Evolutionary conservation across 257 asterid genomes (phyloP), one percentile per base, ranked within the genome.

Genomic region (Plantago ovata): DNA sequence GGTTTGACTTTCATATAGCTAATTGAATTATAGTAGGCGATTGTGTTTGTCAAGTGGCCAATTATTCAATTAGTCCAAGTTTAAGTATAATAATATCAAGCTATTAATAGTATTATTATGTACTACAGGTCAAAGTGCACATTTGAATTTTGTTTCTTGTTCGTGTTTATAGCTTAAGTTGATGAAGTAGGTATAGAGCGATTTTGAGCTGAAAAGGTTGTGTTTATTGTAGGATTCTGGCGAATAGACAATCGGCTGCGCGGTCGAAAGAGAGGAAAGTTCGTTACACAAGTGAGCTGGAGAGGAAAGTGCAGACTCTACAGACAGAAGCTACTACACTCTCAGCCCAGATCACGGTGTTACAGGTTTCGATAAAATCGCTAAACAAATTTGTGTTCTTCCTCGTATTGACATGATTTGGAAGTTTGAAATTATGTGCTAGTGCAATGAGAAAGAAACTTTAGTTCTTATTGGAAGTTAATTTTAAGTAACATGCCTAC

Each of bases 171-270:
- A n/a, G n/a, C n/a, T n/a, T n/a, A n/a, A n/a, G n/a, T n/a, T n/a
- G n/a, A n/a, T n/a, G 46, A 38, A 32, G 41, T 51, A 44, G 47
- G 43, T 13, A 53, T 46, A 56, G 53, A 58, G 64, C 52, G 21
- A 64, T 40, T 58, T 61, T 51, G 60, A 53, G 51, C 22, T 42
- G 57, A 46, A 57, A 19, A 1, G 21, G 4, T 46, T 43, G 41
- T 55, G 14, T 41, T 54, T 38, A 32, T 60, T 76, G 68, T 70
- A 91, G 96, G 79, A 85, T 88, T 69, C 91, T 92, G 40, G 96
- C 98, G 18, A 92, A 92, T 65, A 84, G 98, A 53, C 96, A 92
- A 74, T 92, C 98, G 56, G 98, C 98, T 5, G 95, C 98, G 12
- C 84, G 96, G 14, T 92, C 98, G 0, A 92, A 92, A 68, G 98